Base-by-base conservation (phyloP, 2,329 filamentous ascomycete genomes). In the Epichloe aotearoae region DNA sequence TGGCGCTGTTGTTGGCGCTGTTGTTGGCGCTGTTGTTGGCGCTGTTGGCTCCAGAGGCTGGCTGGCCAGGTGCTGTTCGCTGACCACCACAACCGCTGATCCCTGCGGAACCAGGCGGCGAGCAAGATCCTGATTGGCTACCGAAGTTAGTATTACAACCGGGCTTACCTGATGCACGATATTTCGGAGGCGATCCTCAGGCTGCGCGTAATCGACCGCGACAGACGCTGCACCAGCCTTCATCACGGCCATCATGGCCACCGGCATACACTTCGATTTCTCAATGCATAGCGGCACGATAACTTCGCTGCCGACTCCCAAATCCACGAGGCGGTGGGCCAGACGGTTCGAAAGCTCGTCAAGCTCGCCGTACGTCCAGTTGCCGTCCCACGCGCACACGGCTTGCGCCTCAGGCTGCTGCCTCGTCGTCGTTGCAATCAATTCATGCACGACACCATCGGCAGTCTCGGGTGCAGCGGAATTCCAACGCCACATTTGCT, bases 171-270 rank as follows among this genome's bases (percentile, higher is more conserved):
- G 47, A 3, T 48, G 19, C 17, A 58, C 34, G 26, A 59, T 55
- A 6, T 39, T 44, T 8, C 46, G 49, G 2, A 59, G 47, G 2
- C 57, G 56, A 11, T 49, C 46, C 20, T 47, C 44, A 11, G 63
- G 59, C 36, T 59, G 54, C 11, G 56, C 53, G 3, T 54, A 53
- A 48, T 64, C 61, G 8, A 64, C 46, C 1, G 58, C 58, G 3
- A 61, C 55, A 47, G 59, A 65, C 14, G 58, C 61, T 17, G 54
- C 57, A 8, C 63, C 63, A n/a, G 59, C 54, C 51, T 63, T 62
- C 38, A 62, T 55, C 19, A 64, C 52, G 12, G 53, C 61, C 12
- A 64, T 38, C 30, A 59, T 59, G 1, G 56, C 55, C 2, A 62
- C 55, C 3, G 57, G 52, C n/a, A 56, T 57, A 57, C 55, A 58